Base-by-base conservation (phyloP, 148 eudicot genomes). In the Amaranthus cruentus region DNA sequence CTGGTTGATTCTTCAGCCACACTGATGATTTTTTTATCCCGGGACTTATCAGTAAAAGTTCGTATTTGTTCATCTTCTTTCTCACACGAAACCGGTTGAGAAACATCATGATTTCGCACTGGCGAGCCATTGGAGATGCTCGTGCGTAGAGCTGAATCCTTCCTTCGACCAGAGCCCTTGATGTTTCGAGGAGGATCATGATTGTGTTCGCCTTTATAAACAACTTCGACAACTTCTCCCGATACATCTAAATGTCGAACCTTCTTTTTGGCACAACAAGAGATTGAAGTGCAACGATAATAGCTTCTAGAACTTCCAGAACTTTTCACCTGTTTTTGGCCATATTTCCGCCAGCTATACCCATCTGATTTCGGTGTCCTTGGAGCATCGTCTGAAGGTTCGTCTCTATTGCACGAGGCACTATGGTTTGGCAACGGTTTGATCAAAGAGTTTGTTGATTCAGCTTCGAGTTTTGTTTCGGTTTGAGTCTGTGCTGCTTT, bases 251-350 rank as follows among this genome's bases (percentile, higher is more conserved):
- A 80, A 75, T 87, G 86, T 76, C 83, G 92, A 65, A 89, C 88
- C 81, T 87, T 89, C 81, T 91, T 91, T 78, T 91, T 91, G 47
- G 90, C 94, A 50, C 46, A 55, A 68, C 97, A 91, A 55, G 84
- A 81, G 9, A 75, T 58, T 70, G 81, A 69, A 43, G 94, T 88
- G 84, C 97, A 91, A 79, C 89, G 75, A 70, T 86, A 91, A 75
- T 91, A 91, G 79, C 97, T 91, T 71, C 97, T 77, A 10, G 88
- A 89, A 80, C 90, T 91, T 75, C 86, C 88, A 52, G 97, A 88
- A 78, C 83, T 81, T 81, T 89, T 91, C 76, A 91, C 92, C 83
- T 89, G 97, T 83, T 91, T 91, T 71, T 91, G 97, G 75, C 97
- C 97, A 78, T 91, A 91, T 81, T 91, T 91, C 61, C 97, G 84